Base-by-base conservation (phyloP, 176 grass and related monocot species). In the Cocos nucifera region DNA sequence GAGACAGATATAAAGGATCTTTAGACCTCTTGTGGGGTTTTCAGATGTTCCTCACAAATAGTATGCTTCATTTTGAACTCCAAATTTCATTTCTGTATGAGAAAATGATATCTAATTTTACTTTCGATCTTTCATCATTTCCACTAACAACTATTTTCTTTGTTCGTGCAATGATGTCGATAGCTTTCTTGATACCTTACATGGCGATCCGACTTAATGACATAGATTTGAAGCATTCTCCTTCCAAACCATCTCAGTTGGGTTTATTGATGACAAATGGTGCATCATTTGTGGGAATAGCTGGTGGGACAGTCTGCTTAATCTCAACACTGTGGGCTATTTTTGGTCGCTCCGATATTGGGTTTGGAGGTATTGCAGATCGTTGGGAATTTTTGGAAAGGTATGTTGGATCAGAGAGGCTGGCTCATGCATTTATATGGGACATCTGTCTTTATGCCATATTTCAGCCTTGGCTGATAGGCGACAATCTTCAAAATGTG, bases 1-100 rank as follows among this genome's bases (percentile, higher is more conserved):
- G 86, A 80, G 86, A 88, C 54, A 76, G 69, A 56, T 96, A 66
- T 62, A 80, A 82, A 57, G 92, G 92, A 54, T 90, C 92, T 4
- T 51, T 96, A 29, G 92, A 90, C 14, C 4, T 96, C 62, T 66
- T 90, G 71, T 96, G 92, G 92, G 69, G 83, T 27, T 80, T 59
- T 67, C 92, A 96, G 75, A 90, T 96, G 92, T 96, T 96, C 71
- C 92, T 96, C 69, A 96, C 92, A 52, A 96, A 96, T n/a, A 85
- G 92, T 96, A 96, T 63, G 78, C 69, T 58, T 32, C 50, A 16
- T n/a, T n/a, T 76, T 50, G 22, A 63, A 49, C 29, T 4, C 60
- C 51, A 12, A 54, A 29, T 57, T 51, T 79, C 32, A 21, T 25
- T 32, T 44, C 35, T 44, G 35, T 3, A 44, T 10, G 14, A 44